A percentile compares a stretch with the other conserved stretches of the same genome.
phyloP scores from a whole-genome alignment of 2,329 filamentous ascomycete genomes.

The Ceratocystis colombiana region DNA sequence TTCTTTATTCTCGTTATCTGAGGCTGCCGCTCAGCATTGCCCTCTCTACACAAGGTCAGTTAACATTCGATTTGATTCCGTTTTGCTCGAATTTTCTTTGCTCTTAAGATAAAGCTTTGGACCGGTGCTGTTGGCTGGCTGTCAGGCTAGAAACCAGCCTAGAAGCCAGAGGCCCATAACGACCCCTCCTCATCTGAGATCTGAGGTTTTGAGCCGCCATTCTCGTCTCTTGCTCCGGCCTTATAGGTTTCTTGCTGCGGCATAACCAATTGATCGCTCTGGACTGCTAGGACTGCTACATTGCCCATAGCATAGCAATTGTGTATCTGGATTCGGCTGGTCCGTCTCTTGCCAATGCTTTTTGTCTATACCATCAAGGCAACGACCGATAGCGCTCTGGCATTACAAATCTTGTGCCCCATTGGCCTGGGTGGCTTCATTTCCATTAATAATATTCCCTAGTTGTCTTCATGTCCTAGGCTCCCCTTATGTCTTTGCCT shows the following conservation, averaged over 20 bases:
- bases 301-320: background rate
- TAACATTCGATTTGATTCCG: background rate
- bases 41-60: too few species aligned
- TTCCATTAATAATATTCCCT: background rate
- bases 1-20: too few species aligned
- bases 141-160: background rate
- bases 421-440: background rate
- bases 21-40: too few species aligned
- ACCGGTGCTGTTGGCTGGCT: too few species aligned
- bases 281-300: background rate
- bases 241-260: background rate
- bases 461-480: background rate
- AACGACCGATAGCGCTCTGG: background rate
- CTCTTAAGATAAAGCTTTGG: too few species aligned
- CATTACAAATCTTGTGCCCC: background rate
- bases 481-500: slow-evolving; percentile 1
- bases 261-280: background rate
- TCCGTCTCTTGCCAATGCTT: background rate
- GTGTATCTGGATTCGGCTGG: background rate
- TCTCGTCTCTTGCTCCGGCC: background rate
- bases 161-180: background rate
- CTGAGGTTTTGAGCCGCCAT: background rate
- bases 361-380: background rate
- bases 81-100: background rate
- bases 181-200: background rate